These are phyloP conservation scores for Aplosporella prunicola DNA, from an alignment of 2,329 filamentous ascomycete genomes.

Conservation along the genomic window DNA sequence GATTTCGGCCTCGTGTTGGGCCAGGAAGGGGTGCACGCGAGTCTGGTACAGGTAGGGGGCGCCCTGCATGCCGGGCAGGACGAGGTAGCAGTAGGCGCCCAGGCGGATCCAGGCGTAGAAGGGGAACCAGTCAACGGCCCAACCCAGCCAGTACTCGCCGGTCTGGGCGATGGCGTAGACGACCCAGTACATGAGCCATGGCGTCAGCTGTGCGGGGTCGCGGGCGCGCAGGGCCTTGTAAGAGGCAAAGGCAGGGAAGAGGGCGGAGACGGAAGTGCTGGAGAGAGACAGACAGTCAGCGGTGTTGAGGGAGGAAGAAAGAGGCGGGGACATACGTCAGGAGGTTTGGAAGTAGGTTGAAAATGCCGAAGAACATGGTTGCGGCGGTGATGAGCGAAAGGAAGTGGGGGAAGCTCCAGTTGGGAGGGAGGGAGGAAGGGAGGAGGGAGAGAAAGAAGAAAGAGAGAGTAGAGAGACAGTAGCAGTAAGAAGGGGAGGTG, in stretches of 20 bases:
- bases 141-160: conserved; percentile 78
- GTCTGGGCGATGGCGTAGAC: conserved; percentile 74
- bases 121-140: conserved; percentile 82
- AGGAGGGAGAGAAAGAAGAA: not conserved
- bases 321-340: conserved; percentile 8
- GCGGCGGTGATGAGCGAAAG: not conserved
- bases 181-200: conserved; percentile 99
- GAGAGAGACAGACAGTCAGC: conserved; percentile 18
- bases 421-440: not conserved
- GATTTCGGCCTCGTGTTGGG: conserved; percentile 77
- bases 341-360: conserved; percentile 10
- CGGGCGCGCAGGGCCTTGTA: conserved; percentile 95
- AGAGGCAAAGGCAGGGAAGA: conserved; percentile 92
- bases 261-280: conserved; percentile 77
- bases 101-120: conserved; percentile 92
- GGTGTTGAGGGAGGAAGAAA: not conserved
- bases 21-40: conserved; percentile 79
- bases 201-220: conserved; percentile 78
- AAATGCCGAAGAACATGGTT: conserved; percentile 11
- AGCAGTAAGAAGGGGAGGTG: no score
- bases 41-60: conserved; percentile 76
- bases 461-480: no score
- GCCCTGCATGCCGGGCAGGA: conserved; percentile 95
- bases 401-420: not conserved
- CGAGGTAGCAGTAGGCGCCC: conserved; percentile 81